Evolutionary conservation across 1,284 basidiomycete genomes (phyloP).

Genomic region (Sanguinoderma infundibulare): DNA sequence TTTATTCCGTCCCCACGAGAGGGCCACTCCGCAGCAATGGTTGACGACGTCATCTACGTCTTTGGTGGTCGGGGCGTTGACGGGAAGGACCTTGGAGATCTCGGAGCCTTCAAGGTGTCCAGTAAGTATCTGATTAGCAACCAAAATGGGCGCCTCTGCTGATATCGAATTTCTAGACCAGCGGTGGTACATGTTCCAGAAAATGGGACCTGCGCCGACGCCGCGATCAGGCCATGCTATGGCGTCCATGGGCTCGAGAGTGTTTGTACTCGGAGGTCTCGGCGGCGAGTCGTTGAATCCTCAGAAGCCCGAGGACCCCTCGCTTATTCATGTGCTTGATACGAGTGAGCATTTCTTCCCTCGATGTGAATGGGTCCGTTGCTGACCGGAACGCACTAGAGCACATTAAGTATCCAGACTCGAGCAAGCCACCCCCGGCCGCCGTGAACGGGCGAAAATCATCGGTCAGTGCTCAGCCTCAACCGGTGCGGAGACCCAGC

Average conservation of each 20-base stretch:
- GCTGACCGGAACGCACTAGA: constrained; percentile 45
- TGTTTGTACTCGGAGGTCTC: constrained; percentile 89
- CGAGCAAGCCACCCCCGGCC: constrained; percentile 54
- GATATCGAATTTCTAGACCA: constrained; percentile 50
- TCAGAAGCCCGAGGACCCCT: constrained; percentile 80
- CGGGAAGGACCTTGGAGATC: constrained; percentile 93
- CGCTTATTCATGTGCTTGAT: constrained; percentile 88
- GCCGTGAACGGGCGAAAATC: constrained; percentile 46
- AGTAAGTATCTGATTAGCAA: constrained; percentile 60
- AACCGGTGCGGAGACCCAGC: constrained; percentile 24
- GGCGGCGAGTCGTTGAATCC: constrained; percentile 88
- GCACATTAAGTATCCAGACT: constrained; percentile 94
- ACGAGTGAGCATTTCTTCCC: constrained; percentile 68
- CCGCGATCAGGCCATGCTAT: constrained; percentile 95
- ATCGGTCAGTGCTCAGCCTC: constrained; percentile 37
- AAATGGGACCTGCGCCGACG: constrained; percentile 95
- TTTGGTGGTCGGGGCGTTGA: constrained; percentile 98
- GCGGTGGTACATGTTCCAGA: constrained; percentile 98
- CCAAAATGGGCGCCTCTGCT: background rate
- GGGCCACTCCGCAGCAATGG: constrained; percentile 95
- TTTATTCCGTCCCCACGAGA: constrained; percentile 97
- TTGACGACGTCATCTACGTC: constrained; percentile 98
- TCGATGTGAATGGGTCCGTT: constrained; percentile 15
- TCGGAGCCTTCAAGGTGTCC: constrained; percentile 96
- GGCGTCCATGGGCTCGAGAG: constrained; percentile 87